phyloP scores from a whole-genome alignment of 1,284 basidiomycete species.

The Sparassis latifolia region DNA sequence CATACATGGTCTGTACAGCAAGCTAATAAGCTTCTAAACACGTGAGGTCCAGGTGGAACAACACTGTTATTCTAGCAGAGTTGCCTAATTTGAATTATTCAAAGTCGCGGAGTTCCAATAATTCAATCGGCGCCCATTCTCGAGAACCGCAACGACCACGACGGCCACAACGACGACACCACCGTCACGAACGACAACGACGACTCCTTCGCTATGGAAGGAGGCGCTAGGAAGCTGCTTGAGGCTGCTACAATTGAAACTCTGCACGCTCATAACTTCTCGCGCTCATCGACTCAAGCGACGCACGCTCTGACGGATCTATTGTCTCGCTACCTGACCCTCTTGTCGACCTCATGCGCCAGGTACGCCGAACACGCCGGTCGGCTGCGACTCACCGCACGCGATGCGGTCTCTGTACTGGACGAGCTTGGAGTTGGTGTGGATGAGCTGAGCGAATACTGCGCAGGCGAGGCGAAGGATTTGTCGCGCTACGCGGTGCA shows the following conservation, averaged over 20 bases:
- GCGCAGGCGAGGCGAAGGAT: constrained; percentile 55
- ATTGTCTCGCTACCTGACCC: constrained; percentile 60
- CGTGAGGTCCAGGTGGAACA: too few species aligned
- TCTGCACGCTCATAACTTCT: constrained; percentile 69
- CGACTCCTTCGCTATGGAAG: constrained; percentile 16
- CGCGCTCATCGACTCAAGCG: constrained; percentile 65
- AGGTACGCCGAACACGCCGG: constrained; percentile 70
- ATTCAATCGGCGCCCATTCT: too few species aligned
- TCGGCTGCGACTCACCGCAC: constrained; percentile 42
- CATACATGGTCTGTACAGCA: too few species aligned
- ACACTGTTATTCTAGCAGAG: too few species aligned
- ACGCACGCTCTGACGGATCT: constrained; percentile 63
- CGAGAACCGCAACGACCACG: too few species aligned
- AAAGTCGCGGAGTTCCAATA: too few species aligned
- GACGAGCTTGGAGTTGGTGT: constrained; percentile 64
- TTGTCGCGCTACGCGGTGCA: constrained; percentile 56
- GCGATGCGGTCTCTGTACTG: constrained; percentile 58
- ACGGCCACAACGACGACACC: too few species aligned
- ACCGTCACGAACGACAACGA: too few species aligned
- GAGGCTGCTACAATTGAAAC: constrained; percentile 62
- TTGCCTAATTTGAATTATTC: too few species aligned
- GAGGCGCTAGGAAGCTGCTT: constrained; percentile 38
- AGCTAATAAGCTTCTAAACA: too few species aligned
- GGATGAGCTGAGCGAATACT: constrained; percentile 65
- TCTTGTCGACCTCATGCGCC: constrained; percentile 57